Percentiles rank a stretch among this genome's conserved stretches.
Evolutionary conservation across 2,329 filamentous ascomycete genomes (phyloP).

Genomic region (Didymella pomorum): DNA sequence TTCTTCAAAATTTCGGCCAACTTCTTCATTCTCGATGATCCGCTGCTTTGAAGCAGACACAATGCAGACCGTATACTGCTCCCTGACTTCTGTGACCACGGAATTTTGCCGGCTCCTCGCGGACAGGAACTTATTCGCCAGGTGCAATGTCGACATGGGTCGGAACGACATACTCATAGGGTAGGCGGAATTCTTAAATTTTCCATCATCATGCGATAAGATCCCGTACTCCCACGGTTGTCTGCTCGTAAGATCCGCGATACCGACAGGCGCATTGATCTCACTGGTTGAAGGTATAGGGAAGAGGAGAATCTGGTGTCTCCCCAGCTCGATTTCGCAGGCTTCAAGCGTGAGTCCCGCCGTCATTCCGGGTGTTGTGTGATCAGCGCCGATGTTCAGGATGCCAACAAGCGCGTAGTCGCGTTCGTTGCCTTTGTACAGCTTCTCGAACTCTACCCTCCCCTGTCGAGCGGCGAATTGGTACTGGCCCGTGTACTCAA

Average conservation of each 20-base stretch:
- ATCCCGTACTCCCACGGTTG: slow-evolving; percentile 11
- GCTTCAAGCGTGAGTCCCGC: not conserved
- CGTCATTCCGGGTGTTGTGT: not conserved
- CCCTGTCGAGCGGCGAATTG: slow-evolving; percentile 1
- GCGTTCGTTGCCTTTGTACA: slow-evolving; percentile 2
- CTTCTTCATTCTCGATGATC: not conserved
- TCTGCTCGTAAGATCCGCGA: slow-evolving; percentile 4
- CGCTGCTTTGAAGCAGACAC: not conserved
- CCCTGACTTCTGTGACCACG: not conserved
- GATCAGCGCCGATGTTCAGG: not conserved
- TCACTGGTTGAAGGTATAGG: not conserved
- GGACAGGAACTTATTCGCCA: not conserved
- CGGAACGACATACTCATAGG: slow-evolving; percentile 8
- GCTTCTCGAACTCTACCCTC: not conserved
- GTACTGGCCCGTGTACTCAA: not conserved
- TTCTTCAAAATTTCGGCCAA: not conserved
- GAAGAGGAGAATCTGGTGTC: not conserved
- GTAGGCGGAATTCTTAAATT: slow-evolving; percentile 4
- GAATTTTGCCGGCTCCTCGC: not conserved
- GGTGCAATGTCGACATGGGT: slow-evolving; percentile 3
- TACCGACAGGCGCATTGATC: not conserved
- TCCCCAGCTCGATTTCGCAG: not conserved
- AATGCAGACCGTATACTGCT: not conserved
- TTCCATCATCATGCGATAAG: not conserved
- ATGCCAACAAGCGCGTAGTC: slow-evolving; percentile 3